Conservation (phyloP, 768 basidiomycete species). For the Lanmaoa pseudosensibilis region DNA sequence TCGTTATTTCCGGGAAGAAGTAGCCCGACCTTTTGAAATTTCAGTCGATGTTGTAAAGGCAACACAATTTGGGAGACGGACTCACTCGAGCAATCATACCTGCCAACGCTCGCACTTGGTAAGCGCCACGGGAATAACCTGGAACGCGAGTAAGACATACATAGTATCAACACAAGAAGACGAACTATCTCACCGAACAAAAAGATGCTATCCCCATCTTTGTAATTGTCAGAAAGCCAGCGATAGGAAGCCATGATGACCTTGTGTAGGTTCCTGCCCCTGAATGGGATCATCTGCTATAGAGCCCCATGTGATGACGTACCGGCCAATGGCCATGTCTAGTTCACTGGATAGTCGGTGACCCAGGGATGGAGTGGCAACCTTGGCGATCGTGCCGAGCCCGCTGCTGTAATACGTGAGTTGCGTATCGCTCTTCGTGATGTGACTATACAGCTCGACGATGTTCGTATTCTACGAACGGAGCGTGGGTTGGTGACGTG, state of each 20-base stretch:
- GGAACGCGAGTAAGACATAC: not conserved
- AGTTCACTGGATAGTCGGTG: constrained; percentile 27
- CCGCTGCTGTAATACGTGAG: constrained; percentile 44
- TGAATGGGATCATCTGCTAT: not conserved
- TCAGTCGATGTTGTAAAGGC: not conserved
- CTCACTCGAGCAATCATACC: constrained; percentile 45
- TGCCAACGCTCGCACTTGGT: constrained; percentile 43
- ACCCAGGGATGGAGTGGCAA: constrained; percentile 15
- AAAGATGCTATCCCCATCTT: constrained; percentile 39
- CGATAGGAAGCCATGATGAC: constrained; percentile 38
- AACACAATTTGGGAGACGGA: not conserved
- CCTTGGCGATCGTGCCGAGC: constrained; percentile 37
- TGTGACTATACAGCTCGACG: constrained; percentile 39
- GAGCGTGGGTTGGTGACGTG: not conserved
- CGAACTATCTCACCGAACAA: constrained; percentile 37
- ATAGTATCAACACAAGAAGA: not conserved
- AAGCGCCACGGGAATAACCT: constrained; percentile 52
- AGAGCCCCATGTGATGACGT: not conserved
- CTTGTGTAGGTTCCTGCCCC: constrained; percentile 36
- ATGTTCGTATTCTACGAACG: constrained; percentile 41
- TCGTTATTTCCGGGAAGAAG: constrained; percentile 41
- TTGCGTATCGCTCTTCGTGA: constrained; percentile 36
- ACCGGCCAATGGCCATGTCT: constrained; percentile 42
- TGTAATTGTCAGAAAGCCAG: constrained; percentile 43
- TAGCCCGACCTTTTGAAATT: constrained; percentile 38